A percentile compares a stretch with the other conserved stretches of the same genome.
Evolutionary conservation across 495 filamentous ascomycete species (phyloP).

Genomic region (Bathelium albidoporum): DNA sequence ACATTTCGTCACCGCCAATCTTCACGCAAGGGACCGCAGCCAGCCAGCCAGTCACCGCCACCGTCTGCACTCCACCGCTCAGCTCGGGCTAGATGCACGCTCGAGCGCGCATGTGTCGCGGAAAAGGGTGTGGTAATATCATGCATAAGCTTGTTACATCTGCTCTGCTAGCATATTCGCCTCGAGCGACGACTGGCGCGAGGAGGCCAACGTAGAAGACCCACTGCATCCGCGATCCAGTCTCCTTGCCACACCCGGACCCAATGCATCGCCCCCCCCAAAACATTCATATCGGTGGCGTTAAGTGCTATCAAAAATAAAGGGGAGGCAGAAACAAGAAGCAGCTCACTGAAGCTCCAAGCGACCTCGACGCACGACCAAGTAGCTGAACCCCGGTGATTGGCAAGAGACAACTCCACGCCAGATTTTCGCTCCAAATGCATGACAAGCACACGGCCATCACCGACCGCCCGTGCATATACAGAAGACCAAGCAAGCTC

Average conservation of each 20-base stretch:
- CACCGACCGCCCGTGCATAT: neutral
- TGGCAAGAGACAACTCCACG: neutral
- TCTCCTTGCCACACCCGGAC: neutral
- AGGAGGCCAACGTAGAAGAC: neutral
- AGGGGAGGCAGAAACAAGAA: neutral
- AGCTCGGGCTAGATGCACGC: neutral
- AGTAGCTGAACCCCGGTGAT: neutral
- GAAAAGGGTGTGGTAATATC: neutral
- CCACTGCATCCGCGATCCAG: neutral
- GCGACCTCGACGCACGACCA: neutral
- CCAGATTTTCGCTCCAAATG: neutral
- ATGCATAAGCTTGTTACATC: constrained; percentile 1
- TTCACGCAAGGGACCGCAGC: neutral
- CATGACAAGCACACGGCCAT: neutral
- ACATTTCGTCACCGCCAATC: neutral
- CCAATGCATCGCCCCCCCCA: neutral
- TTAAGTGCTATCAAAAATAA: neutral
- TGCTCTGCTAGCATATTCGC: neutral
- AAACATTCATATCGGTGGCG: neutral
- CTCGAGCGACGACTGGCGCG: neutral
- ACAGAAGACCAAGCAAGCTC: neutral
- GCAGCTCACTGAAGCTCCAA: neutral
- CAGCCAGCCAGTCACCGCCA: neutral
- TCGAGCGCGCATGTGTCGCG: neutral
- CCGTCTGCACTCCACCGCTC: neutral